Base-by-base conservation (phyloP, 78 protist species). In the Acrasis kona region DNA sequence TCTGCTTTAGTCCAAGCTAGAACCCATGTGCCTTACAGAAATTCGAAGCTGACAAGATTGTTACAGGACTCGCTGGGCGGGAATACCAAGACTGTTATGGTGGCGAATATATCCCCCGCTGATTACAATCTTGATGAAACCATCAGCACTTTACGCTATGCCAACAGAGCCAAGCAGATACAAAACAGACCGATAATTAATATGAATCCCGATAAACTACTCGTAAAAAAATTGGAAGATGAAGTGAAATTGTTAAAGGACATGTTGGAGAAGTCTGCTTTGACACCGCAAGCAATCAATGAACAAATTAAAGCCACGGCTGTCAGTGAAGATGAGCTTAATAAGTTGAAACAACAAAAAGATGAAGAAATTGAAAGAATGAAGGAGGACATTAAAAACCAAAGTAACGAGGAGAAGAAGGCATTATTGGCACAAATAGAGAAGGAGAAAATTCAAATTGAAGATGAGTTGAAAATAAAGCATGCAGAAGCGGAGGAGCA, bases 1-100 rank as follows among this genome's bases (percentile, higher is more conserved):
- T 8, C 67, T 2, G 84, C 87, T 4, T 86, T 93, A 5, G 94
- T 87, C 38, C 82, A 78, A 28, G 80, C 87, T 42, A 42, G 2
- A 7, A 6, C 7, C 35, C 89, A 89, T 85, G 35, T 93, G 6
- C 97, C 97, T n/a, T 93, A 87, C 86, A 88, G 97, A n/a, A 86
- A 85, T 76, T 84, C 91, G 12, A 79, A 77, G 73, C 86, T 93
- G n/a, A 93, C 97, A 38, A 79, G 85, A 7, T 85, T 93, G 28
- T 88, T 93, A 27, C 91, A 87, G 41, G 92, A 92, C 68, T 89
- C 93, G n/a, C 91, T 92, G 8, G 96, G 96, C 1, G 96, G 94
- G 41, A 93, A 93, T 78, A 19, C 93, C 10, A 89, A 88, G 84
- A 89, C 94, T 0, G 79, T 87, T 30, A 93, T 93, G 94, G 61